Evolutionary conservation across 768 basidiomycete species (phyloP).

Genomic region (Astraeus odoratus): DNA sequence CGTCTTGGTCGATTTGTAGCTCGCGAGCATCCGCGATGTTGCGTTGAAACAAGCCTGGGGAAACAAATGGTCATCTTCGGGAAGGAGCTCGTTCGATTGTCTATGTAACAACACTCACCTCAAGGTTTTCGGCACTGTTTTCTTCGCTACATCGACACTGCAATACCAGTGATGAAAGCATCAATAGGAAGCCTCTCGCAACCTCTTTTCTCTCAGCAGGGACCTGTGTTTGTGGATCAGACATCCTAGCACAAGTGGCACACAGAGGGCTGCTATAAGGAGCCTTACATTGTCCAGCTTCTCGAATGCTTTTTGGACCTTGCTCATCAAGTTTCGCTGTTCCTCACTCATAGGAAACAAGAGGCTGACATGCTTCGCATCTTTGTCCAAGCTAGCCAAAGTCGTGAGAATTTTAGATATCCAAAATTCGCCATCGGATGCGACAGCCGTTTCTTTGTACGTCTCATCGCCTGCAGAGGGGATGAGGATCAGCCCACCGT

Average conservation of each 20-base stretch:
- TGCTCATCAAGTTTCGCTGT: slow-evolving; percentile 37
- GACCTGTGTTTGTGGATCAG: slow-evolving; percentile 7
- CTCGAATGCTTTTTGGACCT: slow-evolving; percentile 35
- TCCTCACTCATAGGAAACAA: slow-evolving; percentile 52
- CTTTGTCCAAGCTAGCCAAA: slow-evolving; percentile 51
- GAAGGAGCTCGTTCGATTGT: not conserved
- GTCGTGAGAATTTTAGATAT: slow-evolving; percentile 55
- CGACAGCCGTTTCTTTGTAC: slow-evolving; percentile 50
- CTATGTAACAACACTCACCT: slow-evolving; percentile 36
- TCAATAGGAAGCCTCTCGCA: slow-evolving; percentile 62
- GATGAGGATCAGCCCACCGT: slow-evolving; percentile 1
- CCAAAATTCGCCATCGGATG: slow-evolving; percentile 78
- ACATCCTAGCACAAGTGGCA: too few species aligned
- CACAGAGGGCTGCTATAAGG: not conserved
- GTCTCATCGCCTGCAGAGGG: slow-evolving; percentile 36
- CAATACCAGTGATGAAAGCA: slow-evolving; percentile 64
- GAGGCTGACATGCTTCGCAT: slow-evolving; percentile 58
- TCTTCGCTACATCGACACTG: slow-evolving; percentile 64
- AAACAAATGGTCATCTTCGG: slow-evolving; percentile 1
- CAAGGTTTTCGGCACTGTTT: slow-evolving; percentile 52
- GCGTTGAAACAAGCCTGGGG: slow-evolving; percentile 54
- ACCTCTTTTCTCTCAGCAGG: slow-evolving; percentile 10
- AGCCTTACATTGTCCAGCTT: slow-evolving; percentile 40
- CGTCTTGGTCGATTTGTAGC: slow-evolving; percentile 31
- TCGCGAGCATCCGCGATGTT: slow-evolving; percentile 46